Base-by-base conservation (phyloP, 352 stramenopile genomes). In the Aphanomyces cochlioides region DNA sequence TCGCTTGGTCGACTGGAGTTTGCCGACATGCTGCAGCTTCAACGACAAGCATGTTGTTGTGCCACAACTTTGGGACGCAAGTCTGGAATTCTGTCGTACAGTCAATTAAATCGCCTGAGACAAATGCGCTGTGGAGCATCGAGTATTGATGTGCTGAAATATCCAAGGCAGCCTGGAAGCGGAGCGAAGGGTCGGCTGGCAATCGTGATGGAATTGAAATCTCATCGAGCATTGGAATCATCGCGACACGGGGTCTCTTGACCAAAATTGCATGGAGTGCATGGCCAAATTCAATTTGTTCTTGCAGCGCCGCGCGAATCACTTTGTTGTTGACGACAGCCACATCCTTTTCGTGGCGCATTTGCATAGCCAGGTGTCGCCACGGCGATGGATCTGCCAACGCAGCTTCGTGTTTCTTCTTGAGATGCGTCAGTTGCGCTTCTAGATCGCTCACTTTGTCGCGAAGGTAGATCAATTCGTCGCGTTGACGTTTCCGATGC, bases 231-330 rank as follows among this genome's bases (percentile, higher is more conserved):
- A 48, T 70, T n/a, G 64, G 64, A 28, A 70, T 43, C 38, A 37
- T 61, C 17, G 43, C 45, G 13, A 70, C 13, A 0, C 47, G 8
- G 19, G 64, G 64, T 10, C 64, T 37, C 37, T 70, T 1, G 17
- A 47, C 43, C 17, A 70, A 38, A 28, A 70, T 61, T 10, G 48
- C 40, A 21, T 70, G 64, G 19, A 70, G 37, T 28, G 64, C 50
- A 43, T 70, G 58, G 7, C 64, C 64, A 61, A 70, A 70, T 7
- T 61, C 43, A 45, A 70, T 61, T 21, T 70, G 64, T 7, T 70
- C 64, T n/a, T 70, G 34, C 17, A 61, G 47, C 10, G 12, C 64
- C 7, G 12, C 28, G 5, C 50, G 56, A 13, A 36, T 39, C 21
- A 17, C 38, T 60, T 60, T 40, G 54, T 70, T 70, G n/a, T 70